These are phyloP conservation scores for Cymbopogon citratus DNA, from an alignment of 176 grass and related monocot species.

Conservation along the genomic window DNA sequence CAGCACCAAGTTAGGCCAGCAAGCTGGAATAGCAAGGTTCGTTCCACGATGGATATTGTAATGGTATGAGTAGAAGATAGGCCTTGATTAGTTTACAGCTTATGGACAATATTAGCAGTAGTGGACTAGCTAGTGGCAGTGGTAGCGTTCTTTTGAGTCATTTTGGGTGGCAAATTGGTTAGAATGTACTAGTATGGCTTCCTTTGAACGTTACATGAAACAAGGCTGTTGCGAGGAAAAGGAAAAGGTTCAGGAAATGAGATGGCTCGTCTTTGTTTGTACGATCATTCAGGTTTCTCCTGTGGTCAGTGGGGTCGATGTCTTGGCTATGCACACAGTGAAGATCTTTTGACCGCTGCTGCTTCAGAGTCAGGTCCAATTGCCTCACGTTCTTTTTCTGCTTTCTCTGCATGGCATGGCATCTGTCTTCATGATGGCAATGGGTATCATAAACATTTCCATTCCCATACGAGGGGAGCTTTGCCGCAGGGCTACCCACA, in stretches of 20 bases:
- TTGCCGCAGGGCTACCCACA: slow-evolving; percentile 30
- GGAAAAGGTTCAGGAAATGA: neutral
- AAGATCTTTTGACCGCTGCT: slow-evolving; percentile 58
- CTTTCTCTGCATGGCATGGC: slow-evolving; percentile 38
- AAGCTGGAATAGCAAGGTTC: neutral
- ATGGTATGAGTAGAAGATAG: slow-evolving; percentile 21
- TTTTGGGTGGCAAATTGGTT: slow-evolving; percentile 14
- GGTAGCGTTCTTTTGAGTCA: slow-evolving; percentile 27
- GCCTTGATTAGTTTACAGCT: neutral
- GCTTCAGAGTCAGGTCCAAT: neutral
- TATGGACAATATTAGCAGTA: neutral
- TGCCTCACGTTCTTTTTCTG: slow-evolving; percentile 18
- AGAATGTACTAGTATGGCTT: neutral
- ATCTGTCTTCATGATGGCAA: slow-evolving; percentile 27
- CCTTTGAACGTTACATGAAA: slow-evolving; percentile 32
- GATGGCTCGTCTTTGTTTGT: neutral
- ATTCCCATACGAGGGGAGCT: slow-evolving; percentile 27
- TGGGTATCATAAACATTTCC: slow-evolving; percentile 38
- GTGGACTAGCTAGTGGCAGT: neutral
- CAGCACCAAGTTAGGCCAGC: neutral
- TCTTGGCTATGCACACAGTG: slow-evolving; percentile 17
- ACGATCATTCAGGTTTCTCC: neutral
- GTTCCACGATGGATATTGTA: slow-evolving; percentile 25
- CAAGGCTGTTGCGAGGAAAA: slow-evolving; percentile 25
- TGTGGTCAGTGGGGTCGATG: neutral